phyloP scores from a whole-genome alignment of 2,329 filamentous ascomycete genomes.

The Drechslera avenae region DNA sequence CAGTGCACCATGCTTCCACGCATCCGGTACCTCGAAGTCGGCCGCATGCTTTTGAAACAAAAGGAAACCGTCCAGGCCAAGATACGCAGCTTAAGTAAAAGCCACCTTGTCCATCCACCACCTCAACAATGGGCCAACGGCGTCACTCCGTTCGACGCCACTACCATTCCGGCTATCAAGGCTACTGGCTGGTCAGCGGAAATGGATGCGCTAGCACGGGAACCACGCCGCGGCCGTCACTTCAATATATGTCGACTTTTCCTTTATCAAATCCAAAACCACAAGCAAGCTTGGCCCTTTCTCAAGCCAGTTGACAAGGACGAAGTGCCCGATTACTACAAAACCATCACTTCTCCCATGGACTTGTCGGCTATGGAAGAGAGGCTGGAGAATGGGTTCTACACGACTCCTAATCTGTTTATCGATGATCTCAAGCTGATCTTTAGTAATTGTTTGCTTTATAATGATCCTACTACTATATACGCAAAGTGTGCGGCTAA shows the following conservation, averaged over 20 bases:
- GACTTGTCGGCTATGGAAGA: slow-evolving; percentile 92
- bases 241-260: slow-evolving; percentile 92
- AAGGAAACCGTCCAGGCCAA: slow-evolving; percentile 94
- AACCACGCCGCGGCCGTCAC: slow-evolving; percentile 92
- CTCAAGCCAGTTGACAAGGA: slow-evolving; percentile 89
- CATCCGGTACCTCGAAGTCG: slow-evolving; percentile 88
- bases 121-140: slow-evolving; percentile 84
- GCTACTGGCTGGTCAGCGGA: slow-evolving; percentile 92
- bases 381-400: slow-evolving; percentile 90
- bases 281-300: slow-evolving; percentile 91
- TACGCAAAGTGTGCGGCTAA: slow-evolving; percentile 95
- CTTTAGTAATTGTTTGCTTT: slow-evolving; percentile 91
- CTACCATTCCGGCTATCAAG: slow-evolving; percentile 82
- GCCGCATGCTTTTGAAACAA: slow-evolving; percentile 93
- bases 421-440: slow-evolving; percentile 84
- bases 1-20: slow-evolving; percentile 96
- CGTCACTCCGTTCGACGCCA: slow-evolving; percentile 73
- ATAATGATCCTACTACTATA: slow-evolving; percentile 82
- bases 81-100: slow-evolving; percentile 86
- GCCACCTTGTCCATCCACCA: slow-evolving; percentile 82
- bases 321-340: slow-evolving; percentile 95
- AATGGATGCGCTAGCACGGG: slow-evolving; percentile 94
- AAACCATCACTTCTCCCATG: slow-evolving; percentile 97
- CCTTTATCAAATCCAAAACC: slow-evolving; percentile 92
- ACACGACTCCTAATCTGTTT: slow-evolving; percentile 90